phyloP scores from a whole-genome alignment of 495 filamentous ascomycete species.

The Stereocaulon alpinum region DNA sequence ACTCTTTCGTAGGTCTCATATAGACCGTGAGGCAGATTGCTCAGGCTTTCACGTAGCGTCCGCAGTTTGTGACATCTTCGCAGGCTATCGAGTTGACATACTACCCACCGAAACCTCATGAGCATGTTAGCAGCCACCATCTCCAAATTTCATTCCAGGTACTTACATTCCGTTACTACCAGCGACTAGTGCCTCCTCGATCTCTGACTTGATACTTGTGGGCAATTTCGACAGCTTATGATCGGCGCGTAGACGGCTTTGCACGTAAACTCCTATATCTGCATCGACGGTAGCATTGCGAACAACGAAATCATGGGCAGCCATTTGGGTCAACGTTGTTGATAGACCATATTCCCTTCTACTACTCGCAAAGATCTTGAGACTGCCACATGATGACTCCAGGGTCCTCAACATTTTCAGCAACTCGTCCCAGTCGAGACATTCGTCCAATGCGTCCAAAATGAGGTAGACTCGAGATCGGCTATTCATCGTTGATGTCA shows the following conservation, averaged over 20 bases:
- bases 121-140: too few species aligned
- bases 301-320: not conserved
- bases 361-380: conserved; percentile 31
- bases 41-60: conserved; percentile 25
- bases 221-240: conserved; percentile 24
- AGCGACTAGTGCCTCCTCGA: conserved; percentile 8
- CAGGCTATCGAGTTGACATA: conserved; percentile 31
- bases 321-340: conserved; percentile 12
- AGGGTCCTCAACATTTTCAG: not conserved
- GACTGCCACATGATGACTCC: conserved; percentile 2
- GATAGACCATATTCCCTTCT: conserved; percentile 27
- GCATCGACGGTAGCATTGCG: conserved; percentile 17
- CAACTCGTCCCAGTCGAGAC: conserved; percentile 3
- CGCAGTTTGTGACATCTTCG: conserved; percentile 21
- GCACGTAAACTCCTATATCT: conserved; percentile 28
- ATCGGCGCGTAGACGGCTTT: conserved; percentile 23
- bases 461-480: conserved; percentile 13
- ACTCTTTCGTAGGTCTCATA: conserved; percentile 32
- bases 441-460: conserved; percentile 27
- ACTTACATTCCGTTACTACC: not conserved
- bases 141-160: too few species aligned
- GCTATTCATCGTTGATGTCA: not conserved
- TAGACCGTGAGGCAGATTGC: conserved; percentile 26
- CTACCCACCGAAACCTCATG: conserved; percentile 37
- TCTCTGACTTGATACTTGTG: conserved; percentile 19